Conservation (phyloP, 306 rosid genomes). For the Casuarina equisetifolia region DNA sequence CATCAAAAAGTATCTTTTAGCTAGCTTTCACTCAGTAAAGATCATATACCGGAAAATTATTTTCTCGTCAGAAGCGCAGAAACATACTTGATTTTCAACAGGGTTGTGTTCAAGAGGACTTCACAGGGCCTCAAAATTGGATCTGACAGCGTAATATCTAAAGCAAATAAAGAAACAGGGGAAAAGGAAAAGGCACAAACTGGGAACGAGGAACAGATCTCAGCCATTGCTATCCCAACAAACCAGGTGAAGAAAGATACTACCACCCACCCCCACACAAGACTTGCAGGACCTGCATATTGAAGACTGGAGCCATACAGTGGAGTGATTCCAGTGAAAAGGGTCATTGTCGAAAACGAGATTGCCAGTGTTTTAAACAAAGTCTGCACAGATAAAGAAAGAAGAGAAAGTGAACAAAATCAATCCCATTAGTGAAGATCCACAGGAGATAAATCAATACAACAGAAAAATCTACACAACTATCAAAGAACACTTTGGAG, state of each 20-base stretch:
- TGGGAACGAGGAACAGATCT: slow-evolving; percentile 92
- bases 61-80: neutral
- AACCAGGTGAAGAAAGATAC: slow-evolving; percentile 89
- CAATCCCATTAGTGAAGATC: neutral
- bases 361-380: slow-evolving; percentile 89
- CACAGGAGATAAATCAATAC: neutral
- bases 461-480: neutral
- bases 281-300: slow-evolving; percentile 85
- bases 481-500: neutral
- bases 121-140: neutral
- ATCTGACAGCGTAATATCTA: neutral
- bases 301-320: slow-evolving; percentile 77
- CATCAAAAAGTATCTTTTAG: neutral
- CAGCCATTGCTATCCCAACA: slow-evolving; percentile 88
- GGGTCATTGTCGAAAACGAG: slow-evolving; percentile 82
- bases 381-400: slow-evolving; percentile 49
- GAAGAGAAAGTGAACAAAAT: neutral
- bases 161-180: neutral
- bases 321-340: slow-evolving; percentile 96
- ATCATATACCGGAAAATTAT: neutral
- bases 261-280: slow-evolving; percentile 90
- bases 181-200: slow-evolving; percentile 38
- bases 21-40: neutral
- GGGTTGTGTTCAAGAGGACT: neutral
- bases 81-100: neutral